Percentiles rank a stretch among this genome's conserved stretches.
These are phyloP conservation scores for Wickerhamiella spandovensis DNA, from an alignment of 805 yeast species.

Conservation along the genomic window DNA sequence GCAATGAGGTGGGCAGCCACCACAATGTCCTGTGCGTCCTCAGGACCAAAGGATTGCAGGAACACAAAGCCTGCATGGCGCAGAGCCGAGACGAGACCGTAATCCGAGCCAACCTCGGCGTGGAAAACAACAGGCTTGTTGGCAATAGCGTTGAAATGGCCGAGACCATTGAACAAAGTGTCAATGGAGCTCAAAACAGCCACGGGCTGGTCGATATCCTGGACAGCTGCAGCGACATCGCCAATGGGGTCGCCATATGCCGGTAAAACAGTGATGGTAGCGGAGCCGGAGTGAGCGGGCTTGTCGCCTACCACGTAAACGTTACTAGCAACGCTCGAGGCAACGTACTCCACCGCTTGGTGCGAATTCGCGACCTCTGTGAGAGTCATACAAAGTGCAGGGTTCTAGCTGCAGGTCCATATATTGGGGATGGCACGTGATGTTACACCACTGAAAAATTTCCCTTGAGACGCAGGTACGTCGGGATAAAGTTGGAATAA, in stretches of 20 bases:
- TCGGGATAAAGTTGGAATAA: neutral
- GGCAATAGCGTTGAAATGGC: slow-evolving; percentile 10
- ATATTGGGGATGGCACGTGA: neutral
- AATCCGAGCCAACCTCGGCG: slow-evolving; percentile 36
- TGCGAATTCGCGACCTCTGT: neutral
- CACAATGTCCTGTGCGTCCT: slow-evolving; percentile 42
- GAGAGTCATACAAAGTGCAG: neutral
- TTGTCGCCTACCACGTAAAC: neutral
- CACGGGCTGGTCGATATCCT: slow-evolving; percentile 3
- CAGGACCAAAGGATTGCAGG: slow-evolving; percentile 49
- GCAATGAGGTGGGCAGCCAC: slow-evolving; percentile 48
- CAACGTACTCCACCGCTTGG: neutral
- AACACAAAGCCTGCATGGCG: slow-evolving; percentile 56
- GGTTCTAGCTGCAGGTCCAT: neutral
- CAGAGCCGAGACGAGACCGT: slow-evolving; percentile 52
- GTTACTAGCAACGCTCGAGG: neutral
- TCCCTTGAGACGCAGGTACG: neutral
- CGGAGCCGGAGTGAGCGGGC: neutral
- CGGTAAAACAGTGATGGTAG: neutral
- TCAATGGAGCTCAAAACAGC: slow-evolving; percentile 12
- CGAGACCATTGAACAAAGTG: slow-evolving; percentile 14
- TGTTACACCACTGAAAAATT: neutral
- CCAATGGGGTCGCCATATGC: slow-evolving; percentile 6
- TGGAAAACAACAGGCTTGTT: slow-evolving; percentile 15
- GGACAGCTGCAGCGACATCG: slow-evolving; percentile 2